Evolutionary conservation across 768 basidiomycete genomes (phyloP), one percentile per base, ranked within the genome.

Genomic region (Lyophyllum atratum): DNA sequence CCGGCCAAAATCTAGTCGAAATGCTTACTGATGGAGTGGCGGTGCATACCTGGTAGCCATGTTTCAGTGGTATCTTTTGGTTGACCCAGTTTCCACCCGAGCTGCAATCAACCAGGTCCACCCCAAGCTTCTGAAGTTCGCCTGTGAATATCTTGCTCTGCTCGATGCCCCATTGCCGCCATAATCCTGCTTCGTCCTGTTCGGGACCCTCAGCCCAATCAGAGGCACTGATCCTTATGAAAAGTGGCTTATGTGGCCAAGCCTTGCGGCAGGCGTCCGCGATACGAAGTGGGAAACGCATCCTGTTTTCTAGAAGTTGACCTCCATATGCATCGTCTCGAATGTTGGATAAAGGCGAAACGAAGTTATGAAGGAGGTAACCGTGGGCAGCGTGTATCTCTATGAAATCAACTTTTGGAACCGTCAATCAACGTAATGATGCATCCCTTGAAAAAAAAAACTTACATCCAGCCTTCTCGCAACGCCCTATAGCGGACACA

Each of bases 101-200:
- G 39, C 82, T 85, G 47, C 80, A 80, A 69, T 95, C 90, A 49
- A 95, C 68, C n/a, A 95, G 73, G 66, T 93, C 92, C 12, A 93
- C 78, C 8, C 87, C 89, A 4, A 85, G 60, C 53, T 83, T 76
- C 63, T 80, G 68, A 64, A 93, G 68, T 66, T 83, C 79, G 14
- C 78, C 78, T 2, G 78, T 77, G 28, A 86, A 77, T 31, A 85
- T 64, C 29, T 76, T 85, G 67, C 82, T 89, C 70, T 94, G 92
- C 65, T 92, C 86, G 50, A 92, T 74, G 11, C 91, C 92, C 89
- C 91, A 91, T 50, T 84, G 79, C 55, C 76, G 78, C 82, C 82
- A 91, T 52, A 72, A 69, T 14, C 82, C 85, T 19, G 82, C 67
- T 66, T 74, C 71, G 74, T 81, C 67, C 76, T 80, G 72, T 84